phyloP scores from a whole-genome alignment of 2,329 filamentous ascomycete genomes.

The Fusarium scirpi region DNA sequence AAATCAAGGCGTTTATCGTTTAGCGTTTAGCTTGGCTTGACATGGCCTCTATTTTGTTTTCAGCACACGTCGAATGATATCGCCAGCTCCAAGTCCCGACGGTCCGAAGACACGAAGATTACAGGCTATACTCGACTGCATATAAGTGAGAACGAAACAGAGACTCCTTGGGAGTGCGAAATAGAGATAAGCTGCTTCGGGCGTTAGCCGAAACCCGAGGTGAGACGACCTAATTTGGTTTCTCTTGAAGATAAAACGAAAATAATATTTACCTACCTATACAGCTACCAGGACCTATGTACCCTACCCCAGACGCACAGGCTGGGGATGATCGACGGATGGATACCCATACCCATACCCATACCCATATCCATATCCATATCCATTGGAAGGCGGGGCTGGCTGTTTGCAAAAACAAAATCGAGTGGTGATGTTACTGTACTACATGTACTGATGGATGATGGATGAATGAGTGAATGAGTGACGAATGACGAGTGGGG shows the following conservation, averaged over 20 bases:
- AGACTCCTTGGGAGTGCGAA: not conserved
- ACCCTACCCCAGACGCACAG: constrained; percentile 39
- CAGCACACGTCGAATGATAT: not conserved
- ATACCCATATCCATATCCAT: not conserved
- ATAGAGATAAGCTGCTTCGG: constrained; percentile 29
- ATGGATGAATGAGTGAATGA: constrained; percentile 1
- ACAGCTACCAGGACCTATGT: not conserved
- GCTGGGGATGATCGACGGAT: constrained; percentile 36
- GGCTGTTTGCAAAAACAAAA: constrained; percentile 18
- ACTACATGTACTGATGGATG: constrained; percentile 1
- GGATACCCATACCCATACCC: constrained; percentile 2
- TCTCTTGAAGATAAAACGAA: not conserved
- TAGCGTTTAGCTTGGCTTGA: not conserved
- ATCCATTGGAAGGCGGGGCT: constrained; percentile 35
- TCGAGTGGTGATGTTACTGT: constrained; percentile 29
- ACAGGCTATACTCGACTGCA: constrained; percentile 2
- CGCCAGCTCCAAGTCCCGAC: constrained; percentile 2
- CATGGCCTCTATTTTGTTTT: not conserved
- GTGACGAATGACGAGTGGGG: constrained; percentile 37
- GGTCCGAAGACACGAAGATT: constrained; percentile 11
- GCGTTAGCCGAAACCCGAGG: constrained; percentile 42
- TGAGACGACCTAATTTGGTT: not conserved
- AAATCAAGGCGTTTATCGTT: not conserved
- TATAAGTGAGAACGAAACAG: not conserved
- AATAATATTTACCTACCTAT: not conserved